These are phyloP conservation scores for Coniochaeta ligniaria DNA, from an alignment of 2,329 filamentous ascomycete species.

Conservation along the genomic window DNA sequence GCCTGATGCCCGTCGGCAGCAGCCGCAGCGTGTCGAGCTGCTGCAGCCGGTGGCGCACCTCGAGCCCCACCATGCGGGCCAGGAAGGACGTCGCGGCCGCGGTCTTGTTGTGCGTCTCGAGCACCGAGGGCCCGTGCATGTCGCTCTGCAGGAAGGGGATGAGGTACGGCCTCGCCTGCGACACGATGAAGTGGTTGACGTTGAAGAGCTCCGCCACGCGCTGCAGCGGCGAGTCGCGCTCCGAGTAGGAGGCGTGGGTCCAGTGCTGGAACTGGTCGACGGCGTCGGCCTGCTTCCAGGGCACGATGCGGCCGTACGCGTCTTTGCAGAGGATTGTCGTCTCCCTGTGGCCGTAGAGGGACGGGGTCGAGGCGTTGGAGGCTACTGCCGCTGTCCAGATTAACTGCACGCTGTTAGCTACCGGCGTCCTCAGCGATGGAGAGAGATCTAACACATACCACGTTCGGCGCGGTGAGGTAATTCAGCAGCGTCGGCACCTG, in stretches of 20 bases:
- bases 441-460: slow-evolving; percentile 45
- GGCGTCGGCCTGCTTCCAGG: slow-evolving; percentile 62
- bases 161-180: slow-evolving; percentile 83
- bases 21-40: slow-evolving; percentile 74
- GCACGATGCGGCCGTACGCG: slow-evolving; percentile 61
- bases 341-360: slow-evolving; percentile 58
- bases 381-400: slow-evolving; percentile 76
- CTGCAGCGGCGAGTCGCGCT: slow-evolving; percentile 58
- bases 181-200: slow-evolving; percentile 92
- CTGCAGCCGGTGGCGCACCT: slow-evolving; percentile 71
- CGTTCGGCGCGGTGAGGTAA: slow-evolving; percentile 87
- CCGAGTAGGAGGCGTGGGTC: slow-evolving; percentile 57
- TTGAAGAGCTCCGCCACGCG: slow-evolving; percentile 81
- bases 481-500: slow-evolving; percentile 83
- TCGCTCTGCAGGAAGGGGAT: slow-evolving; percentile 79
- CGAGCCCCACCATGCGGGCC: slow-evolving; percentile 63
- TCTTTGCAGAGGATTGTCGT: slow-evolving; percentile 71
- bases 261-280: slow-evolving; percentile 56
- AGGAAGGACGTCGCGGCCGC: slow-evolving; percentile 51
- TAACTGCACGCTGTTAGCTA: slow-evolving; percentile 38
- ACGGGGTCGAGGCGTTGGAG: slow-evolving; percentile 61
- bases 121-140: slow-evolving; percentile 65
- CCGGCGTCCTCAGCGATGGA: not conserved
- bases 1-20: slow-evolving; percentile 61
- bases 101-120: slow-evolving; percentile 50